Evolutionary conservation across 208 protist genomes (phyloP).

Genomic region (Porcisia hertigi): DNA sequence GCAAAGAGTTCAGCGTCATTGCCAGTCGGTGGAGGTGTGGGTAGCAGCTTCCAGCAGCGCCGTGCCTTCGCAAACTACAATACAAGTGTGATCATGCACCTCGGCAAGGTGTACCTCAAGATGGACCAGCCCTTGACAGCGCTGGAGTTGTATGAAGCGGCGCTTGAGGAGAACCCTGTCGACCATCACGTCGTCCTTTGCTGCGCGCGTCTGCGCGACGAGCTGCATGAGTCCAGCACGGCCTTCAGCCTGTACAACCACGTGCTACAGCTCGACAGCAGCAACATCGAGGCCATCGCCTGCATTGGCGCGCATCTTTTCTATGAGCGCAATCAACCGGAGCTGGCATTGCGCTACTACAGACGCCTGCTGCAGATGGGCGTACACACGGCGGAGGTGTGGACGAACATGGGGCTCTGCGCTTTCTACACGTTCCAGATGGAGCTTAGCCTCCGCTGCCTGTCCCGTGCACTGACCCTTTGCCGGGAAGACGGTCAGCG

Average conservation of each 20-base stretch:
- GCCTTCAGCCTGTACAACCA: conserved; percentile 81
- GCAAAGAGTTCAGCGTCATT: neutral
- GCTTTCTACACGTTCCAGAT: conserved; percentile 94
- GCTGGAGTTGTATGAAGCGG: conserved; percentile 85
- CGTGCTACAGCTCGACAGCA: conserved; percentile 86
- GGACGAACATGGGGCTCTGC: conserved; percentile 96
- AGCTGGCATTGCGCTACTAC: conserved; percentile 94
- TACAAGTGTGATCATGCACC: conserved; percentile 85
- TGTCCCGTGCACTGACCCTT: conserved; percentile 84
- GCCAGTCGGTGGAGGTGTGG: neutral
- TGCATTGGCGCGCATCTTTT: conserved; percentile 94
- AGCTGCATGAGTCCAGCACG: conserved; percentile 84
- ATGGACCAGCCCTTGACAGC: conserved; percentile 95
- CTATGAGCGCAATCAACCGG: conserved; percentile 94
- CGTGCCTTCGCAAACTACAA: conserved; percentile 70
- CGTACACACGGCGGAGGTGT: conserved; percentile 90
- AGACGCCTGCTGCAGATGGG: conserved; percentile 95
- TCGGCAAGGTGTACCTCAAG: conserved; percentile 93
- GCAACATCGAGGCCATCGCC: conserved; percentile 94
- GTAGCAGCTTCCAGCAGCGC: conserved; percentile 9
- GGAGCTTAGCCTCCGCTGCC: conserved; percentile 93
- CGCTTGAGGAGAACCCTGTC: conserved; percentile 74
- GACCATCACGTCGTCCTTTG: conserved; percentile 90
- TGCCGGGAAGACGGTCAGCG: conserved; percentile 66
- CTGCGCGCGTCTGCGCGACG: conserved; percentile 90